A percentile compares a stretch with the other conserved stretches of the same genome.
These are phyloP conservation scores for Didymella glomerata DNA, from an alignment of 2,329 filamentous ascomycete genomes.

Conservation along the genomic window DNA sequence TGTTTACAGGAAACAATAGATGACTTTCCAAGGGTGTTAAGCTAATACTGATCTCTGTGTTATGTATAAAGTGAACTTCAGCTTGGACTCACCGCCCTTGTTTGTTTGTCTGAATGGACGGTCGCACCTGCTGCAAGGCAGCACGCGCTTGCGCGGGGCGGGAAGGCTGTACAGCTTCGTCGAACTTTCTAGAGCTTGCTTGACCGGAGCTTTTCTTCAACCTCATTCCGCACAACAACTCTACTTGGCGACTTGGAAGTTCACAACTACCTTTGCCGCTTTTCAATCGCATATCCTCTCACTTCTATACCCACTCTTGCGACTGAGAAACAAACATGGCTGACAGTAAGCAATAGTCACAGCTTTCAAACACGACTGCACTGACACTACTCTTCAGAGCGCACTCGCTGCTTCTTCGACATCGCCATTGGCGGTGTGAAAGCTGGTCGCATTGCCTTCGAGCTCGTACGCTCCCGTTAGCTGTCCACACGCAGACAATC, in stretches of 20 bases:
- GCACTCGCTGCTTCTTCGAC: constrained; percentile 91
- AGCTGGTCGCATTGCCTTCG: constrained; percentile 83
- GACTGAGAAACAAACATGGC: constrained; percentile 35
- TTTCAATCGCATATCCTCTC: not conserved
- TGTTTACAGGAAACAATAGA: constrained; percentile 19
- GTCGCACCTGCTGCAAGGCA: constrained; percentile 22
- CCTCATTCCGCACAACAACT: constrained; percentile 25
- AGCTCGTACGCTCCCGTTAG: constrained; percentile 67
- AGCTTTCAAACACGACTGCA: not conserved
- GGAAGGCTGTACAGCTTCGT: constrained; percentile 27
- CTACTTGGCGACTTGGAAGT: constrained; percentile 1
- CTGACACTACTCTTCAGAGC: constrained; percentile 55
- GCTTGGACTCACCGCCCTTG: not conserved
- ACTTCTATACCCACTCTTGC: not conserved
- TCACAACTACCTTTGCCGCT: not conserved
- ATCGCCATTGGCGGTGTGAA: constrained; percentile 78
- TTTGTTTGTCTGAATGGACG: not conserved
- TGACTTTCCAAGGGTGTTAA: not conserved
- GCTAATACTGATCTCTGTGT: not conserved
- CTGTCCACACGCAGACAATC: not conserved
- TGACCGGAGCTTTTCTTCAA: constrained; percentile 30
- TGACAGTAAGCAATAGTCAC: constrained; percentile 31
- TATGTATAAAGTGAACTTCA: not conserved
- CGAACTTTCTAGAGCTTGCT: constrained; percentile 48
- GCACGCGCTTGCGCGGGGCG: constrained; percentile 33